Conservation (phyloP, 164 flowering plant species). For the Platanus orientalis region DNA sequence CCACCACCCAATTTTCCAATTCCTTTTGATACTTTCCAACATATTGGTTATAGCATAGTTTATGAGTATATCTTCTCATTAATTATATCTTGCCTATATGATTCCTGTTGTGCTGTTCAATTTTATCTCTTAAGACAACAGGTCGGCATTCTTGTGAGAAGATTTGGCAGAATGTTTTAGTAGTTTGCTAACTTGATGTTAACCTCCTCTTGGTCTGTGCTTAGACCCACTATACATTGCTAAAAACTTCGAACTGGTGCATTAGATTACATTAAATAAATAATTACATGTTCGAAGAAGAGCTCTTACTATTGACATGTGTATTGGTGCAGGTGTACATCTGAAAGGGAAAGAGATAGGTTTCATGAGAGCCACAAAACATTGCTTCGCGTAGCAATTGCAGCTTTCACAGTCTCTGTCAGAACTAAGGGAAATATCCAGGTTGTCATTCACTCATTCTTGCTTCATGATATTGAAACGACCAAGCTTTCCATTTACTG, state of each 20-base stretch:
- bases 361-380: constrained; percentile 12
- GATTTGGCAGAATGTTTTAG: not conserved
- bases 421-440: constrained; percentile 13
- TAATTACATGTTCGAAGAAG: not conserved
- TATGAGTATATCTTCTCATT: not conserved
- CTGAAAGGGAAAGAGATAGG: constrained; percentile 17
- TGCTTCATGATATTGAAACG: constrained; percentile 4
- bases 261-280: not conserved
- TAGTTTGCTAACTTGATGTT: not conserved
- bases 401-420: constrained; percentile 25
- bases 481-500: not conserved
- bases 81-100: not conserved
- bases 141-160: not conserved
- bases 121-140: not conserved
- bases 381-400: constrained; percentile 19
- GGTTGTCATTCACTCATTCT: constrained; percentile 17
- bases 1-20: constrained; percentile 1
- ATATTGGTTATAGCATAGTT: not conserved
- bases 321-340: constrained; percentile 17
- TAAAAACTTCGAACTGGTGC: not conserved
- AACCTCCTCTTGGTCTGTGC: not conserved
- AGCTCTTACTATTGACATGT: constrained; percentile 8
- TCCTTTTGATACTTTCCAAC: not conserved
- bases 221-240: not conserved
- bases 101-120: not conserved